Evolutionary conservation across 2,329 filamentous ascomycete genomes (phyloP), one percentile per base, ranked within the genome.

Genomic region (Epicoccum sorghinum): DNA sequence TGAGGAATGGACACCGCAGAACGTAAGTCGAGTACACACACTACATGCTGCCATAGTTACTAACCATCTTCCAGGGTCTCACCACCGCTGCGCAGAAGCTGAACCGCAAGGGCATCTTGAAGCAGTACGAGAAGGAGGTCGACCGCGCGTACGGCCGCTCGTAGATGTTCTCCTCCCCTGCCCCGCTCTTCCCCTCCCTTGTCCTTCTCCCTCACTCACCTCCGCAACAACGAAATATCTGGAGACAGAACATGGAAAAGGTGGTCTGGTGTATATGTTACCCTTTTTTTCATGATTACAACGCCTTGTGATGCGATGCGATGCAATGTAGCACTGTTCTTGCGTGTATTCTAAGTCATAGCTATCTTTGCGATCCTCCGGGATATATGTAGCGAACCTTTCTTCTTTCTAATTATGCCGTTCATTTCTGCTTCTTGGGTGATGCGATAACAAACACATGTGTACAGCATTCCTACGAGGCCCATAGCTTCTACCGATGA

Each of bases 1-100:
- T 61, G 91, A 93, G 70, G 91, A 96, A 75, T 96, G 91, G 91
- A 93, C 89, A 50, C 89, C 91, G 47, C 83, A 86, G 55, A 95
- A 87, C 71, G 90, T 93, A 80, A 87, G 89, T 83, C 14, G 18
- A 54, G 8, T 12, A 46, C 7, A 10, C n/a, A 24, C 10, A 39
- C 14, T 5, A 18, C 23, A 7, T 8, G 25, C 4, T 25, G 8
- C 7, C 10, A 10, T 8, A 1, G 12, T 29, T 9, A 32, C 48
- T 51, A 23, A 51, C 14, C 22, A 9, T 1, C 4, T 25, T 9
- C 14, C 40, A 81, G 79, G 75, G 75, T 37, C 71, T 82, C 30
- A 78, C 78, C 4, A 83, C 80, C 4, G 80, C 80, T 4, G 80
- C 80, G 13, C 79, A 81, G 67, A 83, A 83, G 71, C 71, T 82